Percentiles rank a stretch among this genome's conserved stretches.
phyloP scores from a whole-genome alignment of 208 protist species.

The Leishmania gerbilli region DNA sequence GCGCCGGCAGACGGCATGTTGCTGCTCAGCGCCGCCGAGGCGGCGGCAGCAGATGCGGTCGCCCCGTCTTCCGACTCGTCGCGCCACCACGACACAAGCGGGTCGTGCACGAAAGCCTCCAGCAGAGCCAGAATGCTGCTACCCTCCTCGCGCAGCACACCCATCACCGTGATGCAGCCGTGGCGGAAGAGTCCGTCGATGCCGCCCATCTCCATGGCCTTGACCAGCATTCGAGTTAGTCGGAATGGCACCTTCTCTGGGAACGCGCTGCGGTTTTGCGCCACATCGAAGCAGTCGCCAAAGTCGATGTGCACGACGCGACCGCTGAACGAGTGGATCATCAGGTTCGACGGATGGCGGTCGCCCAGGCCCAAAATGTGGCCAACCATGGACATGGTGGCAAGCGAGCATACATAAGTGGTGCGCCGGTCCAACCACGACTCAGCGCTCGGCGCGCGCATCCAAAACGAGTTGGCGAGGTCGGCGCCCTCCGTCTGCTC shows the following conservation, averaged over 20 bases:
- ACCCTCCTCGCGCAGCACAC: constrained; percentile 97
- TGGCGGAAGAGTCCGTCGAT: constrained; percentile 99
- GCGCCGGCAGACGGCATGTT: constrained; percentile 15
- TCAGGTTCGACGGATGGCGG: constrained; percentile 99
- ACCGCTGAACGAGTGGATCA: constrained; percentile 98
- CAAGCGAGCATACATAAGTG: constrained; percentile 99
- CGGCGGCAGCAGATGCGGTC: constrained; percentile 9
- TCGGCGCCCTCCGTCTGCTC: constrained; percentile 96
- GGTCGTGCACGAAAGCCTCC: constrained; percentile 99
- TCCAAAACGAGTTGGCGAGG: constrained; percentile 97
- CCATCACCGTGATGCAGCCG: constrained; percentile 98
- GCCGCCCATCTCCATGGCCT: constrained; percentile 99
- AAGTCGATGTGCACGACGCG: constrained; percentile 99
- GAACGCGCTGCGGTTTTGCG: constrained; percentile 96
- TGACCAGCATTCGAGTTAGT: constrained; percentile 99
- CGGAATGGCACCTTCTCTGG: constrained; percentile 99
- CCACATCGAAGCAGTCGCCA: constrained; percentile 99
- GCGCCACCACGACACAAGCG: constrained; percentile 99
- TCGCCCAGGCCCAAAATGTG: constrained; percentile 99
- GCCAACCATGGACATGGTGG: constrained; percentile 99
- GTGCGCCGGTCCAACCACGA: constrained; percentile 98
- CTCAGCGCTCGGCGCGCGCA: constrained; percentile 96
- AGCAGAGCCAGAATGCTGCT: constrained; percentile 99
- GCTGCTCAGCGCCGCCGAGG: constrained; percentile 19
- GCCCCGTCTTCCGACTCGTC: constrained; percentile 36